Percentiles rank a stretch among this genome's conserved stretches.
phyloP scores from a whole-genome alignment of 75 land plant species.

The Cupressus sempervirens region DNA sequence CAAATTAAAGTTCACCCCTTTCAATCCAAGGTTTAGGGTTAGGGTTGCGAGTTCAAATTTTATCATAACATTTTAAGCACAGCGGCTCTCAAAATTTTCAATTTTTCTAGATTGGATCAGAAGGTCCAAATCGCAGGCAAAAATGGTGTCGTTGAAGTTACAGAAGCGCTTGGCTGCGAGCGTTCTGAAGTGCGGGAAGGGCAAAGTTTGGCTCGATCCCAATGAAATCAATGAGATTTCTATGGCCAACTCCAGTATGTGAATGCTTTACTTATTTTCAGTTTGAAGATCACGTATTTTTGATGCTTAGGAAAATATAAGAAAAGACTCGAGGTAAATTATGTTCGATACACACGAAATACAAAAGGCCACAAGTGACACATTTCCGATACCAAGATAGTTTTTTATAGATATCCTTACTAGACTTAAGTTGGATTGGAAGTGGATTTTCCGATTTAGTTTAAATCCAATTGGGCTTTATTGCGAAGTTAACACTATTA shows the following conservation, averaged over 20 bases:
- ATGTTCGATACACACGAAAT: too few species aligned
- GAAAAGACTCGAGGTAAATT: neutral
- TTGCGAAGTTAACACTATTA: neutral
- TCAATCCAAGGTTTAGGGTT: too few species aligned
- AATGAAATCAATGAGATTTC: conserved; percentile 67
- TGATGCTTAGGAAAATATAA: neutral
- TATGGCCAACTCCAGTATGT: conserved; percentile 58
- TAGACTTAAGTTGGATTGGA: neutral
- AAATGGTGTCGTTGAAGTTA: conserved; percentile 60
- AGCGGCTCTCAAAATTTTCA: neutral
- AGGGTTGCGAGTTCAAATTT: too few species aligned
- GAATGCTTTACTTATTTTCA: conserved; percentile 1
- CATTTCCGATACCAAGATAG: too few species aligned
- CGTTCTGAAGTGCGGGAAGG: conserved; percentile 55
- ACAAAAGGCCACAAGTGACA: too few species aligned
- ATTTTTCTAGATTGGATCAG: neutral
- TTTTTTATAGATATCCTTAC: neutral
- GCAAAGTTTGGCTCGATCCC: conserved; percentile 71
- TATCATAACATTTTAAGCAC: neutral
- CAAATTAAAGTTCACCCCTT: too few species aligned
- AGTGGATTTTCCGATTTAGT: neutral
- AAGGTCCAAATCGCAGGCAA: neutral
- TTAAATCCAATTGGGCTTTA: neutral
- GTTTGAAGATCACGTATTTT: neutral
- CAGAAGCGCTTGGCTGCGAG: conserved; percentile 62